Conservation (phyloP, 495 filamentous ascomycete species). For the Aspergillus funiculosus region DNA sequence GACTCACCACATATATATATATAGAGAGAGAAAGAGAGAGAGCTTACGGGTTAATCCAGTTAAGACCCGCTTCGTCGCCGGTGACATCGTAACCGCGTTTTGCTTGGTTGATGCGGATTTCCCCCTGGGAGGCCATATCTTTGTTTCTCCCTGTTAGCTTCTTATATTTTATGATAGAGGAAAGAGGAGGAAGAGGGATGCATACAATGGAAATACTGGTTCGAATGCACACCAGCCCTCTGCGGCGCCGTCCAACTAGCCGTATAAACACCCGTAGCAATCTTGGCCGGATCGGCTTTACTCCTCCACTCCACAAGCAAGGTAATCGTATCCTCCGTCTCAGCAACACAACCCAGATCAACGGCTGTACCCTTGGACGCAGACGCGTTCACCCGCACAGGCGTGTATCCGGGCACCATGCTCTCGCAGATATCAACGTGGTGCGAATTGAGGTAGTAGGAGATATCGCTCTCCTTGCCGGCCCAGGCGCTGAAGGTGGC, state of each 20-base stretch:
- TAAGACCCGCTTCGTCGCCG: conserved; percentile 63
- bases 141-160: conserved; percentile 8
- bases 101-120: conserved; percentile 86
- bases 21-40: conserved; percentile 1
- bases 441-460: conserved; percentile 91
- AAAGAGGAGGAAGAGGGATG: not conserved
- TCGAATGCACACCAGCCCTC: conserved; percentile 84
- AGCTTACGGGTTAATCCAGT: conserved; percentile 74
- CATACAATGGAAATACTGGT: conserved; percentile 88
- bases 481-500: conserved; percentile 98
- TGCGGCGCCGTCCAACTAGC: conserved; percentile 93
- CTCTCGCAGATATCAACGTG: conserved; percentile 86
- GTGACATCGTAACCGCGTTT: conserved; percentile 95
- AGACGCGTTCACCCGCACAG: conserved; percentile 71
- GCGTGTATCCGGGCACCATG: conserved; percentile 78
- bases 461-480: conserved; percentile 83
- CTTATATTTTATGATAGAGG: not conserved
- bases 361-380: conserved; percentile 66
- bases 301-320: conserved; percentile 83
- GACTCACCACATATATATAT: not conserved
- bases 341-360: conserved; percentile 67
- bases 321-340: conserved; percentile 91
- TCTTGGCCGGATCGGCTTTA: conserved; percentile 56
- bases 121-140: conserved; percentile 74
- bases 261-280: conserved; percentile 87